These are phyloP conservation scores for Clarireedia homoeocarpa DNA, from an alignment of 2,329 filamentous ascomycete genomes.

Conservation along the genomic window DNA sequence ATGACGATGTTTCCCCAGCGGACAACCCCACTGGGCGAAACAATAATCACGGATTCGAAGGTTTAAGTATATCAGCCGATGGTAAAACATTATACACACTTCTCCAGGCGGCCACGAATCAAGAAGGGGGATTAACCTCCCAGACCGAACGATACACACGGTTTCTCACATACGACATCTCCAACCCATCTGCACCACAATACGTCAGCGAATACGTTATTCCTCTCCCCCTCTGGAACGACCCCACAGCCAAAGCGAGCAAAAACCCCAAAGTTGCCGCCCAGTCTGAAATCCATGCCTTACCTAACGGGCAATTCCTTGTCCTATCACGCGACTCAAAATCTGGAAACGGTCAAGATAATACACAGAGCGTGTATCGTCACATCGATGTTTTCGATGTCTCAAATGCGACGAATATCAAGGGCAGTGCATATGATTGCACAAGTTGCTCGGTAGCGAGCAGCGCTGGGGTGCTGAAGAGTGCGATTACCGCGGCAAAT, in stretches of 20 bases:
- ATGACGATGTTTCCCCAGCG: conserved; percentile 41
- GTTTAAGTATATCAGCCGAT: conserved; percentile 53
- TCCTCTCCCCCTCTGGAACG: conserved; percentile 50
- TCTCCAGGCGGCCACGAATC: conserved; percentile 56
- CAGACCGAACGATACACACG: conserved; percentile 49
- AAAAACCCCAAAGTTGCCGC: conserved; percentile 49
- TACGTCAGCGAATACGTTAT: conserved; percentile 59
- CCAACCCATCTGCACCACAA: conserved; percentile 32
- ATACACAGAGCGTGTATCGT: conserved; percentile 51
- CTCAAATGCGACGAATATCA: conserved; percentile 51
- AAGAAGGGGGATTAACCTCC: conserved; percentile 51
- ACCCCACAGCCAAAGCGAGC: conserved; percentile 34
- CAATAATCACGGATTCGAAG: conserved; percentile 73
- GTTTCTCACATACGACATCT: conserved; percentile 57
- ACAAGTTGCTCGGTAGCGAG: conserved; percentile 29
- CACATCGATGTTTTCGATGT: conserved; percentile 65
- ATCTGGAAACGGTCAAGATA: conserved; percentile 48
- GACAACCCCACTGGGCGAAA: conserved; percentile 54
- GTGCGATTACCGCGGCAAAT: conserved; percentile 45
- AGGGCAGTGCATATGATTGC: conserved; percentile 35
- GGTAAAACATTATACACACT: conserved; percentile 57
- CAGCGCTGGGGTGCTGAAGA: conserved; percentile 43
- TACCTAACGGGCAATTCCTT: conserved; percentile 57
- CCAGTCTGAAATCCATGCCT: conserved; percentile 61
- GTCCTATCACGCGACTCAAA: conserved; percentile 56